Evolutionary conservation across 441 rosid species (phyloP).

Genomic region (Breynia disticha): DNA sequence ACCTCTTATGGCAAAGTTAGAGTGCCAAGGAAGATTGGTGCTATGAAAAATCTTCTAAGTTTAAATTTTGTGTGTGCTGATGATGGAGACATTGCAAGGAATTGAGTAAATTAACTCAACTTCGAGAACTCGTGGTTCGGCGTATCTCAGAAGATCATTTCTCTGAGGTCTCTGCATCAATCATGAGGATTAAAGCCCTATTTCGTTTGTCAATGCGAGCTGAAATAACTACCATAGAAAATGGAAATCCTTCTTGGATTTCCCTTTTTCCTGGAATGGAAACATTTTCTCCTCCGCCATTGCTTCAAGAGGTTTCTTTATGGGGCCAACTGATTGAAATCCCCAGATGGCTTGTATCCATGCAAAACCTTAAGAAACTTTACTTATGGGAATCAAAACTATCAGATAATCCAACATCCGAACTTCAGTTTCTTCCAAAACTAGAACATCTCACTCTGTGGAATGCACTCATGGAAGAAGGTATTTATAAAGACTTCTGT

Average conservation of each 20-base stretch:
- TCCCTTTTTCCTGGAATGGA: constrained; percentile 13
- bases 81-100: constrained; percentile 14
- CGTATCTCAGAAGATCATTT: constrained; percentile 14
- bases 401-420: constrained; percentile 2
- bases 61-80: constrained; percentile 14
- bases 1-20: constrained; percentile 1
- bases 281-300: constrained; percentile 11
- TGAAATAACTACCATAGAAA: not conserved
- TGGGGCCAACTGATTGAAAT: constrained; percentile 7
- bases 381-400: not conserved
- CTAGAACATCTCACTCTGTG: constrained; percentile 4
- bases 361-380: constrained; percentile 4
- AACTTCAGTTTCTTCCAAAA: constrained; percentile 14
- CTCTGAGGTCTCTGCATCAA: constrained; percentile 8
- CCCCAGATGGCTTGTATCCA: constrained; percentile 14
- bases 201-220: constrained; percentile 6
- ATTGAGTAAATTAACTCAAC: constrained; percentile 12
- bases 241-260: not conserved
- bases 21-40: constrained; percentile 10
- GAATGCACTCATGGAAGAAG: not conserved
- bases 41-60: constrained; percentile 8
- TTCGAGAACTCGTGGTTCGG: constrained; percentile 11
- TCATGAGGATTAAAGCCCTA: constrained; percentile 12
- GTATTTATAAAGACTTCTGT: constrained; percentile 12
- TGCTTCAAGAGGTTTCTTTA: constrained; percentile 6